phyloP scores from a whole-genome alignment of 495 filamentous ascomycete species.

The Xylaria flabelliformis region DNA sequence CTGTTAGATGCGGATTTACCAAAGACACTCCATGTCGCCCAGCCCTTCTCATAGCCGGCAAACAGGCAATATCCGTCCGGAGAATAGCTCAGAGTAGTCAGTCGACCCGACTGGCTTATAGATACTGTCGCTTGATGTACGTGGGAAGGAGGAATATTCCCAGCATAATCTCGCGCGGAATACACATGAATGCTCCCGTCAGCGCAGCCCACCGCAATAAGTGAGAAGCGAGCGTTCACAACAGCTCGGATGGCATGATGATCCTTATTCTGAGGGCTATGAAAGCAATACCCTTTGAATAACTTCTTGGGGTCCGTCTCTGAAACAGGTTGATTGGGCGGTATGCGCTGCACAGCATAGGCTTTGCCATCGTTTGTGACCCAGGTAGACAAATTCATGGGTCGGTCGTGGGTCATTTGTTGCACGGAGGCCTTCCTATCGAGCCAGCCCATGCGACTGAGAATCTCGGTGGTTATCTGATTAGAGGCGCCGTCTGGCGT shows the following conservation, averaged over 20 bases:
- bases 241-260: constrained; percentile 74
- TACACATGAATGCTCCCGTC: constrained; percentile 86
- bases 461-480: constrained; percentile 89
- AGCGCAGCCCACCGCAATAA: constrained; percentile 84
- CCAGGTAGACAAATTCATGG: constrained; percentile 97
- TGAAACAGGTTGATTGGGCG: constrained; percentile 31
- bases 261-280: constrained; percentile 65
- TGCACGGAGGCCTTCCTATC: constrained; percentile 74
- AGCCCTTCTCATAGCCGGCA: constrained; percentile 89
- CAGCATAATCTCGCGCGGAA: constrained; percentile 88
- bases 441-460: constrained; percentile 86
- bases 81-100: constrained; percentile 84
- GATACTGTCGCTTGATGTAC: constrained; percentile 71
- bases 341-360: constrained; percentile 83
- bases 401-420: constrained; percentile 94
- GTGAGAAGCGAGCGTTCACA: constrained; percentile 92
- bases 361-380: constrained; percentile 87
- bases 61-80: constrained; percentile 97
- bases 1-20: constrained; percentile 85
- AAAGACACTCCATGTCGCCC: constrained; percentile 97
- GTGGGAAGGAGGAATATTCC: constrained; percentile 92
- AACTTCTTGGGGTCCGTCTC: constrained; percentile 64
- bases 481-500: constrained; percentile 77
- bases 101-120: constrained; percentile 63
- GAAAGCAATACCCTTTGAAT: constrained; percentile 92